Evolutionary conservation across 2,329 filamentous ascomycete species (phyloP), one percentile per base, ranked within the genome.

Genomic region (Fusarium illudens): DNA sequence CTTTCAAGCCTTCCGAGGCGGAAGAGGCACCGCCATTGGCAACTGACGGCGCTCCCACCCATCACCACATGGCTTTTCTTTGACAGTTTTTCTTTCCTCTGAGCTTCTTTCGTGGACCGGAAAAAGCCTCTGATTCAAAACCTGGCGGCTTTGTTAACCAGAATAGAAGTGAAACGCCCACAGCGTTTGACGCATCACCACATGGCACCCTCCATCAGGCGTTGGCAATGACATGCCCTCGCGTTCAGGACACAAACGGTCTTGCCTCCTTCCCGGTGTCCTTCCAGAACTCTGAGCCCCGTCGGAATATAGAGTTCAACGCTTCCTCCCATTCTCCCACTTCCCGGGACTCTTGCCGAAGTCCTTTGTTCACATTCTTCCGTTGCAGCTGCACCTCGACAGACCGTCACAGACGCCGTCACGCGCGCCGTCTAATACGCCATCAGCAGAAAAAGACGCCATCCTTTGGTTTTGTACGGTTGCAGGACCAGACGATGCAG

Each of bases 11-110:
- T 48, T 44, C 29, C 17, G 20, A 22, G 25, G 53, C 69, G 69
- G 69, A 57, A 68, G 64, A 71, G 69, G 64, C 68, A 71, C 64
- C 57, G 53, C 55, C 51, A 60, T 54, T 42, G 48, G 42, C 68
- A 39, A 13, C 13, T 12, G 19, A 55, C 15, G 29, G 48, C 39
- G 39, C 10, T 44, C 7, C 48, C 34, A 39, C 42, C 54, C n/a
- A n/a, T n/a, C n/a, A 59, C 60, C 66, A 67, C 66, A 70, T 67
- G 62, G 62, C 32, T 19, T 6, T 42, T 22, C 12, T 39, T 54
- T 69, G 65, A 39, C 58, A 59, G 22, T 48, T 67, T 67, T 53
- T 46, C 7, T 15, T 15, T 58, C 39, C 53, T 69, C 54, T 64
- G 54, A 46, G 34, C 58, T 57, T 66, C 42, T 37, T 39, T 62